Base-by-base conservation (phyloP, 2,329 filamentous ascomycete species). In the Neospermospora avenae region DNA sequence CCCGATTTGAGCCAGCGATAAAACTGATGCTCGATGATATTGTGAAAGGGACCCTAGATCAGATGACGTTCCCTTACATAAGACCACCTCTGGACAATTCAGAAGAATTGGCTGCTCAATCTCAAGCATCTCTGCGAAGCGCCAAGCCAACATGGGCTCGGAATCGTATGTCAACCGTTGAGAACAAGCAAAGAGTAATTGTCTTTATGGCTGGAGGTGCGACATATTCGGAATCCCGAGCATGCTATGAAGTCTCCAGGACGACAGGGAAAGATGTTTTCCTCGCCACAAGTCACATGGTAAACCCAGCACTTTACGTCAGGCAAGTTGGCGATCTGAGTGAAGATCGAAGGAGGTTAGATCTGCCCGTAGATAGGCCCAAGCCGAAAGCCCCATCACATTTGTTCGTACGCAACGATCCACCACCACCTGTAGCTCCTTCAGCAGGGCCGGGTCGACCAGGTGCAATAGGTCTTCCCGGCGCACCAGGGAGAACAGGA, bases 111-210 rank as follows among this genome's bases (percentile, higher is more conserved):
- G 77, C 80, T 5, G 78, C 83, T 25, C 82, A 77, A 37, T 76
- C 78, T 1, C 80, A 90, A 65, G 85, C 89, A 13, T 98, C 93
- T 14, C 82, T 99, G 24, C 89, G 95, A 60, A 90, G 91, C 10
- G 92, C 92, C 16, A 96, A 96, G 70, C 95, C 93, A 1, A 96
- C 93, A 44, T 99, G 95, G 95, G 95, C 95, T 1, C 90, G 91
- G 56, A 88, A 90, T 10, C 87, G 91, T 45, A 82, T 88, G 48
- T 84, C 86, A 28, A 86, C 79, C 61, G 84, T 81, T 62, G 93
- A 98, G 72, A 96, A 93, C 65, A 85, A 89, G 56, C 95, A 99
- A 73, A 86, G 95, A 55, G 83, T 98, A 57, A 90, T 99, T 61
- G 87, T 98, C 16, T 98, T 96, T 73, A 88, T 98, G 82, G 95